Base-by-base conservation (phyloP, 192 early-diverging fungal species). In the Tieghemiomyces parasiticus region DNA sequence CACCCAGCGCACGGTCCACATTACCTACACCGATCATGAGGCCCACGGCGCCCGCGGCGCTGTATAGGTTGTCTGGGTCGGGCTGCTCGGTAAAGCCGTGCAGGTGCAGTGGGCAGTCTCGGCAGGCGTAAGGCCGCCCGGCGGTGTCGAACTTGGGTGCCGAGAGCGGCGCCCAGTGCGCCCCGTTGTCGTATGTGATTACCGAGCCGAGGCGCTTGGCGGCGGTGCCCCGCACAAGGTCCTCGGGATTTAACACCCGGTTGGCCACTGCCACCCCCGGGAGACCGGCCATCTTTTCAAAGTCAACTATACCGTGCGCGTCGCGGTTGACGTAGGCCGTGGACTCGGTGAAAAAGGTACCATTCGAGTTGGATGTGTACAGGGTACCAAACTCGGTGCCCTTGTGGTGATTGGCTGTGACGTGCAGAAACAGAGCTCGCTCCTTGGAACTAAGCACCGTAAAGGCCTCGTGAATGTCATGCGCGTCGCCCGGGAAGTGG, bases 21-120 rank as follows among this genome's bases (percentile, higher is more conserved):
- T 88, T 97, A 24, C 95, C 95, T 2, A 95, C 88, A 12, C 88
- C 95, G 64, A 97, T 80, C 65, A 89, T 81, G 60, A 97, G 67
- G 4, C 93, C 93, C 0, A 85, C 76, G n/a, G 92, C 91, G 13
- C 83, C 78, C 0, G 79, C 66, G 0, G 85, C 74, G 58, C 89
- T 89, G 64, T 91, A 93, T n/a, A 87, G 70, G 69, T 89, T 85
- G 25, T 81, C 76, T 0, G 77, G 71, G 35, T 86, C 81, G 29
- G 79, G 75, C 14, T 92, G 82, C 65, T 91, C 87, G 0, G 94
- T 89, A 62, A 89, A 97, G 42, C 88, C 78, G 62, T 95, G 91
- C 31, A 98, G 65, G 63, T 98, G 79, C 59, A 98, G 70, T 8
- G 65, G 64, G 61, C 91, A 93, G 0, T 65, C 70, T 44, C 31